Percentiles rank a stretch among this genome's conserved stretches.
Conservation (phyloP, 225 moss, liverwort and hornwort genomes). For the Physcomitrellopsis africana region DNA sequence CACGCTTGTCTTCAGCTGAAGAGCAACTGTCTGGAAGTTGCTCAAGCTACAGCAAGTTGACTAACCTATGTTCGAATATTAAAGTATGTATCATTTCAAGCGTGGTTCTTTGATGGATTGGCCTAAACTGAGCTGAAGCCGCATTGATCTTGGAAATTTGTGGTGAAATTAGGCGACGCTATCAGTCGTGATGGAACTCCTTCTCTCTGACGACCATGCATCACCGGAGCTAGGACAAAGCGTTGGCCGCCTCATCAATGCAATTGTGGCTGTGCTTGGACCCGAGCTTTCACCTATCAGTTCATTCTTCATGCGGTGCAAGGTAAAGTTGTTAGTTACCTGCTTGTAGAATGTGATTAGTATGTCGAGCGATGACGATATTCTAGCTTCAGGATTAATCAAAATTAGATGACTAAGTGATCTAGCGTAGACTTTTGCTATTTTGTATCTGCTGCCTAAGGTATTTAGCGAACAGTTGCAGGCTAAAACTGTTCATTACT, state of each 20-base stretch:
- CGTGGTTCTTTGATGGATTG: not conserved
- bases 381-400: constrained; percentile 14
- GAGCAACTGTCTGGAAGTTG: constrained; percentile 6
- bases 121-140: not conserved
- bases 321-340: constrained; percentile 43
- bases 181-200: constrained; percentile 92
- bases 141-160: constrained; percentile 27
- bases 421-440: constrained; percentile 16
- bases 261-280: constrained; percentile 94
- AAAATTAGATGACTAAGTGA: constrained; percentile 1
- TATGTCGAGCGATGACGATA: not conserved
- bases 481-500: not conserved
- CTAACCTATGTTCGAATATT: not conserved
- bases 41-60: constrained; percentile 6
- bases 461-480: constrained; percentile 11
- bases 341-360: not conserved
- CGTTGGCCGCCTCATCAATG: constrained; percentile 94
- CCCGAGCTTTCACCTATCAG: constrained; percentile 95
- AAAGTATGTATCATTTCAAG: not conserved
- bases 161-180: constrained; percentile 72
- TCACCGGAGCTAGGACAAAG: constrained; percentile 91
- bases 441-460: not conserved
- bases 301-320: constrained; percentile 95
- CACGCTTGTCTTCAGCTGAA: constrained; percentile 23
- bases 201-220: constrained; percentile 87